Base-by-base conservation (phyloP, 2,329 filamentous ascomycete species). In the Trichophyton verrucosum region DNA sequence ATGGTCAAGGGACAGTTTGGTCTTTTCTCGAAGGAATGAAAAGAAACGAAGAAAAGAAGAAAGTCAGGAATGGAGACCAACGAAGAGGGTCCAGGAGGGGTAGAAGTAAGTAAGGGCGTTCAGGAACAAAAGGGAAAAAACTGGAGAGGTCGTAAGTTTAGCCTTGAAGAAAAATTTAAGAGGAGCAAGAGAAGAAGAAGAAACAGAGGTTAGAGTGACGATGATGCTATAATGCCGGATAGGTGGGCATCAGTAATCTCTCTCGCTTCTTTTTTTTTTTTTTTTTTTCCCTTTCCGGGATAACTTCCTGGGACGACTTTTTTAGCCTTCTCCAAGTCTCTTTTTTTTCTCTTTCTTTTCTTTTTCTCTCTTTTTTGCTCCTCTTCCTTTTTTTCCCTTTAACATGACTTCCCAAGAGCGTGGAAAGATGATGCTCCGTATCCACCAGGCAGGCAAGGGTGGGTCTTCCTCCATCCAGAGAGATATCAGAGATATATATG, bases 1-100 rank as follows among this genome's bases (percentile, higher is more conserved):
- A 20, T 38, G 53, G 27, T 24, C 40, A 33, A 24, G 58, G 42
- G 40, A 38, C 33, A 11, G 9, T 30, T 30, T 38, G 33, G 33
- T 38, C 27, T 38, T 38, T 27, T 42, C 44, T 42, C 40, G 55
- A 61, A 27, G 51, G 11, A 33, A 59, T 46, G 42, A 58, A 59
- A 46, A 60, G 60, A 57, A 51, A 53, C 36, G 20, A 60, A 58
- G 15, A 55, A 61, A 61, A 60, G 42, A 63, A 60, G 62, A 62
- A 62, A 64, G 63, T 22, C 56, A 53, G 27, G 60, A 38, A 61
- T 70, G 46, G 62, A 55, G 60, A 49, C 38, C 40, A 38, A 46
- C 49, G 24, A 38, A 38, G 61, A 59, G 56, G 47, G 56, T 53
- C 38, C 40, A 27, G 51, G 59, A 57, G 60, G 60, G 60, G 40